phyloP scores from a whole-genome alignment of 2,329 filamentous ascomycete genomes.

The Colletotrichum shisoi region DNA sequence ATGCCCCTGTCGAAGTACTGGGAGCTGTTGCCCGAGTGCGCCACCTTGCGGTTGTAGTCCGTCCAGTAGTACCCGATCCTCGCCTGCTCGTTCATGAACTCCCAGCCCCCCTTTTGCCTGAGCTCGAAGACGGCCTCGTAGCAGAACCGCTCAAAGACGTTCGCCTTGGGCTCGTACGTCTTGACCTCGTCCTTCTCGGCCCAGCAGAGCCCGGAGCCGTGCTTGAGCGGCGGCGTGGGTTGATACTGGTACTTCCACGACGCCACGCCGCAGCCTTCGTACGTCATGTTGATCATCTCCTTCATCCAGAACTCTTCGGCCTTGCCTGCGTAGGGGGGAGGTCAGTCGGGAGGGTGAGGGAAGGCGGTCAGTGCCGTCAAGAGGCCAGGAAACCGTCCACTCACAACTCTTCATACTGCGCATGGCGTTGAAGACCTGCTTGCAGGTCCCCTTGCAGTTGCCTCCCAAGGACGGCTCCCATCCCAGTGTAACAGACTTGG shows the following conservation, averaged over 20 bases:
- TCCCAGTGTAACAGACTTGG: slow-evolving; percentile 5
- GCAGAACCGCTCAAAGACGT: slow-evolving; percentile 15
- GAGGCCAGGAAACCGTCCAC: background rate
- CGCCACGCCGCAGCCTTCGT: slow-evolving; percentile 25
- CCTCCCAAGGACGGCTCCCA: slow-evolving; percentile 6
- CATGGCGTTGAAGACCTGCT: slow-evolving; percentile 19
- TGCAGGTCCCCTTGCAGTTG: slow-evolving; percentile 16
- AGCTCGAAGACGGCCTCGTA: slow-evolving; percentile 2
- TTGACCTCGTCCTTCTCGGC: background rate
- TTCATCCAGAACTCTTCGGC: slow-evolving; percentile 29
- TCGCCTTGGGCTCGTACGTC: slow-evolving; percentile 10
- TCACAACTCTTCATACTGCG: slow-evolving; percentile 12
- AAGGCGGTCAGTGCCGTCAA: no score
- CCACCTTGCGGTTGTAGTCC: slow-evolving; percentile 24
- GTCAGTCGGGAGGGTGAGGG: background rate
- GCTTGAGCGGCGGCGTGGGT: slow-evolving; percentile 1
- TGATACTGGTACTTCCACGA: slow-evolving; percentile 8
- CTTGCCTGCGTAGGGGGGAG: background rate
- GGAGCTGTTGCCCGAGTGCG: background rate
- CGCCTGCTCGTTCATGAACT: background rate
- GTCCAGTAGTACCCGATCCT: slow-evolving; percentile 26
- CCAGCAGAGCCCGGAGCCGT: slow-evolving; percentile 27
- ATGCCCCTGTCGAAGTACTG: slow-evolving; percentile 12
- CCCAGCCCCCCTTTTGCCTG: background rate
- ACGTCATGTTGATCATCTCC: slow-evolving; percentile 4